phyloP scores from a whole-genome alignment of 1,284 basidiomycete genomes.

The Pascua sp. region DNA sequence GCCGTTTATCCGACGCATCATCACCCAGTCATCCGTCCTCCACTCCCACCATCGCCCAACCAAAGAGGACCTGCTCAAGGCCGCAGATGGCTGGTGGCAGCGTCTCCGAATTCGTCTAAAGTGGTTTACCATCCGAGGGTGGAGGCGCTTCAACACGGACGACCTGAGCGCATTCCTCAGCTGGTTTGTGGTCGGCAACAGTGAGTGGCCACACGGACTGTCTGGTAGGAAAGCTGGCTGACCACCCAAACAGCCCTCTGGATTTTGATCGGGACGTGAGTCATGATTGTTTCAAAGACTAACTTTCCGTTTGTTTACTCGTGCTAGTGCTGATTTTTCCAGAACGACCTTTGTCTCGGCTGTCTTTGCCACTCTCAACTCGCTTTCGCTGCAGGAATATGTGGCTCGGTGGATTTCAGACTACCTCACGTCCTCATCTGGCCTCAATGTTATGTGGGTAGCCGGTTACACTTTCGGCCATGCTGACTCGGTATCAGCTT shows the following conservation, averaged over 20 bases:
- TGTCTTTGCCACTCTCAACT: constrained; percentile 83
- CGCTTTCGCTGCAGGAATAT: constrained; percentile 85
- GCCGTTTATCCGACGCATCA: constrained; percentile 68
- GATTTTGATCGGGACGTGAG: constrained; percentile 90
- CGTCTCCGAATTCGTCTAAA: constrained; percentile 88
- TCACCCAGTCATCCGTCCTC: constrained; percentile 29
- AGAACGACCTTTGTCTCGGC: constrained; percentile 96
- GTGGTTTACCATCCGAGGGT: constrained; percentile 96
- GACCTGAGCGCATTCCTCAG: constrained; percentile 95
- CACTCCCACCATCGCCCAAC: constrained; percentile 66
- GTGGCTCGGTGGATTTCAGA: constrained; percentile 86
- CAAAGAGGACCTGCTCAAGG: constrained; percentile 79
- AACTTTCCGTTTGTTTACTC: background rate
- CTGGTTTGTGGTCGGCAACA: constrained; percentile 91
- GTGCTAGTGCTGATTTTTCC: constrained; percentile 12
- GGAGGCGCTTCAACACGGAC: constrained; percentile 92
- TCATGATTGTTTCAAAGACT: constrained; percentile 16
- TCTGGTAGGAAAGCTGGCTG: background rate
- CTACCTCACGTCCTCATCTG: constrained; percentile 89
- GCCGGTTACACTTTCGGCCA: background rate
- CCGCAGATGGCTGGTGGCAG: constrained; percentile 85
- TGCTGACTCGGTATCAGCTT: constrained; percentile 53
- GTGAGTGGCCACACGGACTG: constrained; percentile 25
- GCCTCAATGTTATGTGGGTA: constrained; percentile 76
- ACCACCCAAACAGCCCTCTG: constrained; percentile 52